These are phyloP conservation scores for Leccinum uliginosum DNA, from an alignment of 768 basidiomycete genomes.

Conservation along the genomic window DNA sequence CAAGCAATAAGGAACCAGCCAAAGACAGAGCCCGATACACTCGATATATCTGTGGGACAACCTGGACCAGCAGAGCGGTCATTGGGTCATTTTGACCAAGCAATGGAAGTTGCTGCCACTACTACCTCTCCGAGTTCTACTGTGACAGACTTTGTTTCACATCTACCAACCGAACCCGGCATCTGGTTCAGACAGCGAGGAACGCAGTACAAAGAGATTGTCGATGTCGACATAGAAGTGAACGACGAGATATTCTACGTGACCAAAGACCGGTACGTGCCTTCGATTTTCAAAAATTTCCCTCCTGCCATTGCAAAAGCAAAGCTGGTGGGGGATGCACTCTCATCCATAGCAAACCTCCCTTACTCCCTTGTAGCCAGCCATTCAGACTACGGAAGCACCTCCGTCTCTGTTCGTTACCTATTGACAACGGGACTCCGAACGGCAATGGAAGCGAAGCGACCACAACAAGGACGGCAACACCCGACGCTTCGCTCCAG, in stretches of 20 bases:
- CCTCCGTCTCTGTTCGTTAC: constrained; percentile 23
- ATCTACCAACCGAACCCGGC: constrained; percentile 18
- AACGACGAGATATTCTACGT: constrained; percentile 20
- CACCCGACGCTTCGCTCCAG: not conserved
- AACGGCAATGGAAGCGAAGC: not conserved
- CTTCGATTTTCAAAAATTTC: not conserved
- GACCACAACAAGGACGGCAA: not conserved
- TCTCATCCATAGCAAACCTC: not conserved
- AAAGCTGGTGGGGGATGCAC: not conserved
- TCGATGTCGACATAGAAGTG: constrained; percentile 21
- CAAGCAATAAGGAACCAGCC: not conserved
- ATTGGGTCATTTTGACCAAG: not conserved
- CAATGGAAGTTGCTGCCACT: not conserved
- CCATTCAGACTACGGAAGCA: constrained; percentile 16
- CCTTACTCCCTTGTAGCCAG: not conserved
- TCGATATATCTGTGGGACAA: not conserved
- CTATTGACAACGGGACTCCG: not conserved
- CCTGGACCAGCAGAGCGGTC: not conserved
- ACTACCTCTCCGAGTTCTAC: not conserved
- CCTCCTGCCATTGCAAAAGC: not conserved
- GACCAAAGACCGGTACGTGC: constrained; percentile 15
- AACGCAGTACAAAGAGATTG: constrained; percentile 14
- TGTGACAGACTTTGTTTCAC: constrained; percentile 9
- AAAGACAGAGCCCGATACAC: not conserved
- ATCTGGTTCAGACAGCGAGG: constrained; percentile 26